Conservation (phyloP, 305 asterid genomes). For the Fraxinus baroniana region DNA sequence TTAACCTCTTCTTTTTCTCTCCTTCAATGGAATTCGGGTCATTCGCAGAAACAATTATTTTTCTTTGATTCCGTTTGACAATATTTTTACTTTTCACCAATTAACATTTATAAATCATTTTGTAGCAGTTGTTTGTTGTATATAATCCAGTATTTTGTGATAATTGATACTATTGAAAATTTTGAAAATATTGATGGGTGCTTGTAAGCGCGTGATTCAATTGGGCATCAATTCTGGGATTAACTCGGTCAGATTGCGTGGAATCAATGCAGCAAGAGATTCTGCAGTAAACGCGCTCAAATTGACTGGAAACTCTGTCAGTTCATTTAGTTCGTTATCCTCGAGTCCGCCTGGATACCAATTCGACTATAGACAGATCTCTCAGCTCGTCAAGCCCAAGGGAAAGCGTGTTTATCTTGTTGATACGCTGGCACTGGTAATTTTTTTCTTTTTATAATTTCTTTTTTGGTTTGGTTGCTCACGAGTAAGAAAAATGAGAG, state of each 20-base stretch:
- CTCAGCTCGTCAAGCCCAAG: conserved; percentile 44
- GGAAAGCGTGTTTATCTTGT: conserved; percentile 46
- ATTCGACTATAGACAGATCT: conserved; percentile 41
- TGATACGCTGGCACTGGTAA: conserved; percentile 58
- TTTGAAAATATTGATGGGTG: conserved; percentile 22
- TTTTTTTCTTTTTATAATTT: neutral
- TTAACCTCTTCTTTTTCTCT: neutral
- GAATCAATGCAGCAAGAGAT: conserved; percentile 25
- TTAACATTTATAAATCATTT: neutral
- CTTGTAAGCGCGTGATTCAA: conserved; percentile 34
- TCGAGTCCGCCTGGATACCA: conserved; percentile 29
- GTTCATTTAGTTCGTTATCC: conserved; percentile 31
- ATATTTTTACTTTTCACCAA: neutral
- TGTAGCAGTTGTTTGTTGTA: neutral
- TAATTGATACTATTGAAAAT: neutral
- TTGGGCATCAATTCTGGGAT: conserved; percentile 27
- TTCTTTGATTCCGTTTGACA: neutral
- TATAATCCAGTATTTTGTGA: neutral
- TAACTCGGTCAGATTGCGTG: conserved; percentile 27
- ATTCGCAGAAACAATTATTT: neutral
- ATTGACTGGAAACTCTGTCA: neutral
- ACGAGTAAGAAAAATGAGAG: neutral
- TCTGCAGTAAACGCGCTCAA: conserved; percentile 12
- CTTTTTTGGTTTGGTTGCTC: neutral
- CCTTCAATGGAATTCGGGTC: neutral